These are phyloP conservation scores for Aciculoconidium aculeatum DNA, from an alignment of 805 yeast species.

Conservation along the genomic window DNA sequence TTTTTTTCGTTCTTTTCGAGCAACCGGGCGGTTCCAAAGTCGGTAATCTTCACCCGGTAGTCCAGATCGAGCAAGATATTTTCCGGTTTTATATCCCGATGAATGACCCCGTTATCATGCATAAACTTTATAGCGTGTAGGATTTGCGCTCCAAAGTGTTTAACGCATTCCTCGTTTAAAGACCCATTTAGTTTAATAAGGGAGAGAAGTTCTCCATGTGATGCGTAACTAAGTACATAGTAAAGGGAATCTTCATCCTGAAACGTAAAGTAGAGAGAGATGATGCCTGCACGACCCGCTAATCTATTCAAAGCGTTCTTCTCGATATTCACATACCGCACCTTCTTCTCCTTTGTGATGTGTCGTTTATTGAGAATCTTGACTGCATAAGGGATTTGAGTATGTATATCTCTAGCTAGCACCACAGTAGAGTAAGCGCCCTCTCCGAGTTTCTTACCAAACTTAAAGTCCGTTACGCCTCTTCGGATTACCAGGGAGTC, in stretches of 20 bases:
- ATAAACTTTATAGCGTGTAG: conserved; percentile 67
- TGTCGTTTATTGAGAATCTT: conserved; percentile 73
- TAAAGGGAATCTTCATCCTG: conserved; percentile 71
- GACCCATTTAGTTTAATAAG: conserved; percentile 67
- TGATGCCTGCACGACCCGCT: conserved; percentile 54
- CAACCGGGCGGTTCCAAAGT: conserved; percentile 79
- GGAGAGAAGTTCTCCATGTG: conserved; percentile 69
- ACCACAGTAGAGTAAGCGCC: conserved; percentile 43
- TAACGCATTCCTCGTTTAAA: conserved; percentile 60
- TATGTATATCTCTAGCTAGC: conserved; percentile 43
- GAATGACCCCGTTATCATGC: conserved; percentile 73
- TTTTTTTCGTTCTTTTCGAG: conserved; percentile 41
- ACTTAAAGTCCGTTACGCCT: conserved; percentile 35
- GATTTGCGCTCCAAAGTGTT: conserved; percentile 67
- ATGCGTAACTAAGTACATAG: conserved; percentile 73
- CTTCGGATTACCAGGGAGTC: conserved; percentile 24
- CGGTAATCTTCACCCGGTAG: conserved; percentile 64
- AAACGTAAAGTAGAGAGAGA: conserved; percentile 69
- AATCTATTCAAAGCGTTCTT: conserved; percentile 72
- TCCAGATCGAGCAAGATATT: conserved; percentile 62
- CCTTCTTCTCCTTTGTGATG: conserved; percentile 75
- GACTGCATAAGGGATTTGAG: conserved; percentile 62
- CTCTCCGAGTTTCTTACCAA: conserved; percentile 39
- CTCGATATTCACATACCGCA: conserved; percentile 78
- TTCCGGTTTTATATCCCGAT: conserved; percentile 81